Conservation (phyloP, 106 monocot genomes). For the Dioscorea zingiberensis region DNA sequence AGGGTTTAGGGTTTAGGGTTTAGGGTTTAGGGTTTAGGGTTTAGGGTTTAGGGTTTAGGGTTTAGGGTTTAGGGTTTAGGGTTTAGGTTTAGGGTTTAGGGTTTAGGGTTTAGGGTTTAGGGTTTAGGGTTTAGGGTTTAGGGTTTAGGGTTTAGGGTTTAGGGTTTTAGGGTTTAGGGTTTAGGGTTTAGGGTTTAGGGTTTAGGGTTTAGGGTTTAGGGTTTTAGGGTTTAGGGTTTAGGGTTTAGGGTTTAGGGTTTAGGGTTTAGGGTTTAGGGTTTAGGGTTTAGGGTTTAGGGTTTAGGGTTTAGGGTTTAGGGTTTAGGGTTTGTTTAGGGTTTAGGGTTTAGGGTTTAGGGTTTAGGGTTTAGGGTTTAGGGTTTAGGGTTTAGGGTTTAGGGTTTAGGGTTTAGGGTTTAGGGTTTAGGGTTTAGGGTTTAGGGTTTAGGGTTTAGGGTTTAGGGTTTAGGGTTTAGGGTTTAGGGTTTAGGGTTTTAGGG, state of each 20-base stretch:
- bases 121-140: slow-evolving; percentile 1
- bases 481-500: slow-evolving; percentile 1
- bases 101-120: slow-evolving; percentile 7
- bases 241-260: slow-evolving; percentile 6
- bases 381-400: slow-evolving; percentile 14
- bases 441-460: slow-evolving; percentile 9
- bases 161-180: slow-evolving; percentile 12
- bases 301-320: slow-evolving; percentile 28
- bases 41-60: slow-evolving; percentile 4
- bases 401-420: slow-evolving; percentile 14
- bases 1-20: slow-evolving; percentile 1
- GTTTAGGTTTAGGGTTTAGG: slow-evolving; percentile 9
- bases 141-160: slow-evolving; percentile 8
- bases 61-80: slow-evolving; percentile 15
- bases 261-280: slow-evolving; percentile 11
- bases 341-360: slow-evolving; percentile 9
- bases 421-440: slow-evolving; percentile 6
- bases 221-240: slow-evolving; percentile 16
- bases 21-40: background rate
- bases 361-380: slow-evolving; percentile 7
- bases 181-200: slow-evolving; percentile 10
- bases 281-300: slow-evolving; percentile 21
- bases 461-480: slow-evolving; percentile 3
- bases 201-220: slow-evolving; percentile 14
- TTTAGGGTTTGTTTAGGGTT: slow-evolving; percentile 9